Evolutionary conservation across 208 protist species (phyloP).

Genomic region (Balamuthia mandrillaris): DNA sequence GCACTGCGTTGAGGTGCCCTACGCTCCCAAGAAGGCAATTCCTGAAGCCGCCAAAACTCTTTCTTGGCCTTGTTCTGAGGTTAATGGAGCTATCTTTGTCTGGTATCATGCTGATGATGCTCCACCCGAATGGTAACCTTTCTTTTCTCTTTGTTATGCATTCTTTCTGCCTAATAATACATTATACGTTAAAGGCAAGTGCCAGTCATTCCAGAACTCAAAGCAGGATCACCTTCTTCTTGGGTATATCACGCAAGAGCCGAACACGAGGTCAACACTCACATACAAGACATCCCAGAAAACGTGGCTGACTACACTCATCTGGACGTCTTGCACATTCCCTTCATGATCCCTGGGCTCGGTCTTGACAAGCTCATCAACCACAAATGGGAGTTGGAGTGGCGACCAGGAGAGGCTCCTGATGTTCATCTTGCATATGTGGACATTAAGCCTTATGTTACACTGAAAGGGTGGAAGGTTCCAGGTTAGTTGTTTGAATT

Average conservation of each 20-base stretch:
- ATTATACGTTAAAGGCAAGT: too few relatives aligned
- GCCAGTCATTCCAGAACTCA: not conserved
- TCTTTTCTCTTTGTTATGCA: too few relatives aligned
- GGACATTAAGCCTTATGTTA: not conserved
- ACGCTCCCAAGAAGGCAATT: slow-evolving; percentile 12
- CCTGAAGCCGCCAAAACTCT: not conserved
- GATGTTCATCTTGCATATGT: slow-evolving; percentile 19
- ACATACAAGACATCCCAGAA: slow-evolving; percentile 42
- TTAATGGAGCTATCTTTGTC: not conserved
- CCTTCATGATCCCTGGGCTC: not conserved
- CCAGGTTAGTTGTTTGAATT: not conserved
- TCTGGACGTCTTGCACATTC: slow-evolving; percentile 11
- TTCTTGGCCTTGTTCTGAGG: not conserved
- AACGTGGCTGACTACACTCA: slow-evolving; percentile 36
- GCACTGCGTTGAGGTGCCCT: slow-evolving; percentile 41
- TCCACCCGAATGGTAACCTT: slow-evolving; percentile 1
- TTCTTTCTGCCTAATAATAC: too few relatives aligned
- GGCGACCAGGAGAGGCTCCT: not conserved
- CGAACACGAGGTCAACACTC: not conserved
- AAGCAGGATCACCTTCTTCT: not conserved
- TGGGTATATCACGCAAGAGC: not conserved
- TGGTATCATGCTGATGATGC: slow-evolving; percentile 30
- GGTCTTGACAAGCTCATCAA: not conserved
- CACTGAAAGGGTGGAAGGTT: not conserved
- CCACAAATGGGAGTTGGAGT: slow-evolving; percentile 22